Percentiles rank a stretch among this genome's conserved stretches.
Conservation (phyloP, 2,329 filamentous ascomycete species). For the Colletotrichum shisoi region DNA sequence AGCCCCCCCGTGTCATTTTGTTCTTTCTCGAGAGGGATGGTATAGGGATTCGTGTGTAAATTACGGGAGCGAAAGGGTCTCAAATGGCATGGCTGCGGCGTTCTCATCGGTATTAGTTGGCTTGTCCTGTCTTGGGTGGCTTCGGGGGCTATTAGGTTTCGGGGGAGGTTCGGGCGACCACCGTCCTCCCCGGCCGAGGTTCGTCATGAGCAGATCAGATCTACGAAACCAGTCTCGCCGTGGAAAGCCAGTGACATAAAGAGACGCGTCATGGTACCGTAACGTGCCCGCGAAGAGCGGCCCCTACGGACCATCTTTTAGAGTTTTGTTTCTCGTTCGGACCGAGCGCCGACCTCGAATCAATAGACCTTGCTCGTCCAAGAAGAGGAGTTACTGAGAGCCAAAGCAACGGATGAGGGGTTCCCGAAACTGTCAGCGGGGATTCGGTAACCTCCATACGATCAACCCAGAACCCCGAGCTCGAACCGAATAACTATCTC, state of each 20-base stretch:
- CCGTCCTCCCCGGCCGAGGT: background rate
- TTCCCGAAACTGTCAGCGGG: background rate
- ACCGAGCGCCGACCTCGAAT: background rate
- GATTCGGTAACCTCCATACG: background rate
- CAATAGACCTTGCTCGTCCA: background rate
- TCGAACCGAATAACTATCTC: background rate
- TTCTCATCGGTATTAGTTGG: background rate
- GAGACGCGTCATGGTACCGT: background rate
- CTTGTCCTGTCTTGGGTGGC: background rate
- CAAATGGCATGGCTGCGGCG: slow-evolving; percentile 1
- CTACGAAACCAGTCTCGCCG: slow-evolving; percentile 15
- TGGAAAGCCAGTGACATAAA: background rate
- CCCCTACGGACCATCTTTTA: background rate
- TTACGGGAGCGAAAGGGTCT: background rate
- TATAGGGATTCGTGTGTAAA: background rate
- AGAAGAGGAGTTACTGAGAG: background rate
- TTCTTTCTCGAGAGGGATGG: background rate
- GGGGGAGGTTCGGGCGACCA: slow-evolving; percentile 18
- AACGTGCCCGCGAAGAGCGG: background rate
- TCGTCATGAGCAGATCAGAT: slow-evolving; percentile 22
- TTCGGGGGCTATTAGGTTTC: slow-evolving; percentile 4
- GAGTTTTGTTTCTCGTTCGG: background rate
- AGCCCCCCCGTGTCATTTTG: background rate
- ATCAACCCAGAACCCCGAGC: background rate
- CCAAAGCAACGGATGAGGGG: background rate